Percentiles rank a stretch among this genome's conserved stretches.
Evolutionary conservation across 129 eudicot genomes (phyloP).

Genomic region (Centaurea solstitialis): DNA sequence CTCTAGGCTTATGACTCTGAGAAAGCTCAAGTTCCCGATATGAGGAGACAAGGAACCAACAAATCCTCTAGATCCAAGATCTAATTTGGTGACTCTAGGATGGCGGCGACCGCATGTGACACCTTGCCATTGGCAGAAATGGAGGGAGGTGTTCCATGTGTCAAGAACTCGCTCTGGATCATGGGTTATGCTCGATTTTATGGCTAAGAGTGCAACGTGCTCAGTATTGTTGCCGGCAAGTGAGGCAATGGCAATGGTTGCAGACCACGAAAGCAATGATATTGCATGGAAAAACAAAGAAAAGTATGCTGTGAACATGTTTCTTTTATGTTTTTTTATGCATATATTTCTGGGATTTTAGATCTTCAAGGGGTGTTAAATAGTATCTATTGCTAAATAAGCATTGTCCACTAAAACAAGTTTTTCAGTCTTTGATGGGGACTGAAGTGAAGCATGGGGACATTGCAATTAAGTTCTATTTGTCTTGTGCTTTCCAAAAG

Average conservation of each 20-base stretch:
- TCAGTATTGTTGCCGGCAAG: background rate
- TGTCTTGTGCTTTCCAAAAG: too few species aligned
- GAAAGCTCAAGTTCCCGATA: background rate
- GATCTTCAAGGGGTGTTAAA: background rate
- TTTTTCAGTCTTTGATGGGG: too few species aligned
- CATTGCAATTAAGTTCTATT: too few species aligned
- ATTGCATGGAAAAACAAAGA: conserved; percentile 17
- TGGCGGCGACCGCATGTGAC: conserved; percentile 10
- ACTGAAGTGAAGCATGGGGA: too few species aligned
- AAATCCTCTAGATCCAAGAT: background rate
- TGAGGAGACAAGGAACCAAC: background rate
- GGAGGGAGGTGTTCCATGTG: conserved; percentile 29
- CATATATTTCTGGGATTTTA: background rate
- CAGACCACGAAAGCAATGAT: background rate
- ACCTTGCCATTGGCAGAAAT: conserved; percentile 34
- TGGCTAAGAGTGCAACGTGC: background rate
- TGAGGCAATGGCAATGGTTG: background rate
- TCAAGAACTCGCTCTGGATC: conserved; percentile 20
- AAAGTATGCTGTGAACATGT: conserved; percentile 19
- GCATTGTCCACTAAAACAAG: too few species aligned
- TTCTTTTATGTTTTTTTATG: background rate
- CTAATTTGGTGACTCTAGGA: background rate
- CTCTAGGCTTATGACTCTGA: too few species aligned
- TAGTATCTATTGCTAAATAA: too few species aligned
- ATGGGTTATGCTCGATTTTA: background rate